Base-by-base conservation (phyloP, 805 yeast genomes). In the Scheffersomyces spartinae region DNA sequence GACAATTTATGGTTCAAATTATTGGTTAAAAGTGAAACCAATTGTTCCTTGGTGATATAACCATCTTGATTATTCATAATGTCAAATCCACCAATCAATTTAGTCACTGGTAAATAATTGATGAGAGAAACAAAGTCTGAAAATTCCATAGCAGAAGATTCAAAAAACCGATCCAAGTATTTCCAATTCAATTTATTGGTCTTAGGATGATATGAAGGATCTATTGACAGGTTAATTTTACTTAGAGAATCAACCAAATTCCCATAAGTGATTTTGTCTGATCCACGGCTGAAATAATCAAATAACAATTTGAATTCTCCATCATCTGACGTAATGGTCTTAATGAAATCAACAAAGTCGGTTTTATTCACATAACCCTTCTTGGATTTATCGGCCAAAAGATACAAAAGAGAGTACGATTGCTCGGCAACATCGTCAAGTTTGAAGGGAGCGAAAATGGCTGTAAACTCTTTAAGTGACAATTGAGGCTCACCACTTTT, bases 281-380 rank as follows among this genome's bases (percentile, higher is more conserved):
- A 7, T 17, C 18, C 18, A 7, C 9, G 9, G 18, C 9, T 8
- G 18, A 17, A 17, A 9, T 17, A 17, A 17, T 17, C 18, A 9
- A 17, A 49, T 15, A 48, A 38, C 20, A 48, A 34, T 25, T 48
- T 48, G 32, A 45, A 48, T 24, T 49, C 55, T 15, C 54, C 54
- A 28, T 49, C 53, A 11, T 31, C 34, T 6, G 46, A 36, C 18
- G 42, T 38, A 23, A 69, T 50, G 17, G 62, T 63, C 32, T 66
- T 61, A 40, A 80, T 74, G 45, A 88, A 81, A 21, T 66, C 64
- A 26, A 70, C 54, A 79, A 94, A 88, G 45, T 88, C 95, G 14
- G 59, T 48, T 25, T 74, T 58, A 15, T 70, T 64, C 25, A 83
- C 61, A 31, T 64, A 74, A 6, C 95, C 96, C 36, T 71, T 70